Evolutionary conservation across 371 early-diverging fungal species (phyloP).

Genomic region (Haplosporangium sp.): DNA sequence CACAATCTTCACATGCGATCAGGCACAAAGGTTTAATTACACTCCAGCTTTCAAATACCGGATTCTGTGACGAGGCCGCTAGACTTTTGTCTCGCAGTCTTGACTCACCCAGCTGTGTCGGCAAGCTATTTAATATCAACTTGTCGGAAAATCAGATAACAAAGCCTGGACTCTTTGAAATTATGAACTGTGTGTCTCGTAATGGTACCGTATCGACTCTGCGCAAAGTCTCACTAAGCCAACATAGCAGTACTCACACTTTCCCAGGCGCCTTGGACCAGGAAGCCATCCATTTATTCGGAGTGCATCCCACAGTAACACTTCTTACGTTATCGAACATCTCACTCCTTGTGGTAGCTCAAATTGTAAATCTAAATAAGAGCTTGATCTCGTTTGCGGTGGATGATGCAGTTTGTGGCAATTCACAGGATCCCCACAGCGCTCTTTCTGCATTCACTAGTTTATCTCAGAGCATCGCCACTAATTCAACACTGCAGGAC

Average conservation of each 20-base stretch:
- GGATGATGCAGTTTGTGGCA: slow-evolving; percentile 26
- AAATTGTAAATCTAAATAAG: slow-evolving; percentile 33
- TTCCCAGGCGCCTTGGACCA: slow-evolving; percentile 25
- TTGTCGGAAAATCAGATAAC: slow-evolving; percentile 37
- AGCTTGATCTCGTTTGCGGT: slow-evolving; percentile 27
- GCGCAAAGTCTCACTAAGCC: slow-evolving; percentile 32
- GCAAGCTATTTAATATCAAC: slow-evolving; percentile 23
- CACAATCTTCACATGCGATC: slow-evolving; percentile 21
- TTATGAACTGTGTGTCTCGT: slow-evolving; percentile 28
- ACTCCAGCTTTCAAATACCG: slow-evolving; percentile 38
- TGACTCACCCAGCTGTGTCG: slow-evolving; percentile 17
- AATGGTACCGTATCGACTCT: slow-evolving; percentile 14
- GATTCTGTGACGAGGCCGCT: slow-evolving; percentile 44
- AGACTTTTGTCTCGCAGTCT: slow-evolving; percentile 13
- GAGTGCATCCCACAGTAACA: slow-evolving; percentile 29
- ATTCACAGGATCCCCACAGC: slow-evolving; percentile 25
- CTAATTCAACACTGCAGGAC: slow-evolving; percentile 28
- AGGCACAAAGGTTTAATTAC: slow-evolving; percentile 22
- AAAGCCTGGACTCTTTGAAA: slow-evolving; percentile 29
- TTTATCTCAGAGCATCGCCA: slow-evolving; percentile 29
- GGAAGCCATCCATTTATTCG: slow-evolving; percentile 35
- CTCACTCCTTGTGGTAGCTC: slow-evolving; percentile 25
- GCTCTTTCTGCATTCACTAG: slow-evolving; percentile 24
- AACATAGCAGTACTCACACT: slow-evolving; percentile 13
- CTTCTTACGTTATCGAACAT: slow-evolving; percentile 34